Percentiles rank a stretch among this genome's conserved stretches.
Evolutionary conservation across 208 protist genomes (phyloP).

Genomic region (Trypanosoma melophagium): DNA sequence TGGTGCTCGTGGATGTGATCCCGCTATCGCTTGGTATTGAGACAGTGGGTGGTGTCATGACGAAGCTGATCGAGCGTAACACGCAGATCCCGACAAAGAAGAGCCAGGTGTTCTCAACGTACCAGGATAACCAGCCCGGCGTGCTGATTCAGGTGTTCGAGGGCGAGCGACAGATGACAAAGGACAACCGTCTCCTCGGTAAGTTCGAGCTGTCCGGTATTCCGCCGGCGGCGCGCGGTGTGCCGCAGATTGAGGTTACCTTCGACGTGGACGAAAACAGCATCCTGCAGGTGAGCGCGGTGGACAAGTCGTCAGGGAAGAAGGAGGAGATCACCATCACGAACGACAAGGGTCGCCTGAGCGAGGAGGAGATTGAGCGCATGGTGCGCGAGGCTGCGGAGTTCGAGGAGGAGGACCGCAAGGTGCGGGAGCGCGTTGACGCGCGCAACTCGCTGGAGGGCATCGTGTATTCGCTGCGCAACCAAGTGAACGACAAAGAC

Average conservation of each 20-base stretch:
- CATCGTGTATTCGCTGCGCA: slow-evolving; percentile 93
- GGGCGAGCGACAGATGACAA: slow-evolving; percentile 91
- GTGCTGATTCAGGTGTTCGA: slow-evolving; percentile 95
- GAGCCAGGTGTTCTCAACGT: slow-evolving; percentile 87
- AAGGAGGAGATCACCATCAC: slow-evolving; percentile 85
- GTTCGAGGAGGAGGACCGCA: slow-evolving; percentile 86
- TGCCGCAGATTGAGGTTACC: slow-evolving; percentile 98
- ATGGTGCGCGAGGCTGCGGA: slow-evolving; percentile 88
- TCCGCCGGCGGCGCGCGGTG: slow-evolving; percentile 81
- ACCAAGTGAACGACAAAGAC: slow-evolving; percentile 66
- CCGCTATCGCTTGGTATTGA: slow-evolving; percentile 95
- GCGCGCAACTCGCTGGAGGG: slow-evolving; percentile 86
- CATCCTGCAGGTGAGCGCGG: slow-evolving; percentile 95
- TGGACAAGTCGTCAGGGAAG: slow-evolving; percentile 92
- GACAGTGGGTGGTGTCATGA: slow-evolving; percentile 94
- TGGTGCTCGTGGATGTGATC: slow-evolving; percentile 85
- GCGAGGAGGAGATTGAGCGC: slow-evolving; percentile 83
- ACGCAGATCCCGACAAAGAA: slow-evolving; percentile 87
- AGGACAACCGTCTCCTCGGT: slow-evolving; percentile 93
- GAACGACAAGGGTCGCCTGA: slow-evolving; percentile 91
- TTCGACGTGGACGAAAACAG: slow-evolving; percentile 99
- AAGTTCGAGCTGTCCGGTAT: slow-evolving; percentile 92
- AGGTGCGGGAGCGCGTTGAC: slow-evolving; percentile 77
- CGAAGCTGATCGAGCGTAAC: slow-evolving; percentile 86
- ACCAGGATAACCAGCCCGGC: slow-evolving; percentile 80